Base-by-base conservation (phyloP, 164 flowering plant genomes). In the Vitis rotundifolia region DNA sequence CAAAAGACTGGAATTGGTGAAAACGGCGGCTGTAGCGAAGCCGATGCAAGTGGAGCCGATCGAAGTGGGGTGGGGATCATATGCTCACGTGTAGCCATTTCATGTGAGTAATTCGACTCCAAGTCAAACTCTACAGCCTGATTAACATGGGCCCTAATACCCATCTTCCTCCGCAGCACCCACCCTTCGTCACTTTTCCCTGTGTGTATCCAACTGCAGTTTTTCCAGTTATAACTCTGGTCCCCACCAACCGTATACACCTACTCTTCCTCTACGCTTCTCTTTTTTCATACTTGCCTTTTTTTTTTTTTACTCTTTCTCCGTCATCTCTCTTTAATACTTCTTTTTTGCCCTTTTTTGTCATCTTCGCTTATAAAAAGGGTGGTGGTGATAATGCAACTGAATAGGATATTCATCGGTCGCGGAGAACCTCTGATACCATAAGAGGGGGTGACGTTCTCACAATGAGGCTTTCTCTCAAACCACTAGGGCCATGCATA, bases 401-500 rank as follows among this genome's bases (percentile, higher is more conserved):
- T 22, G 26, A 22, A 22, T 22, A 22, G 26, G 26, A 22, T 22
- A 22, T 22, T 22, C 26, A 22, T 22, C 26, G 26, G 26, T 22
- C 26, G 26, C 26, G 26, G 26, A 22, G 26, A 22, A 22, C 26
- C 26, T 22, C 44, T 37, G 44, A 37, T 37, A 37, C 2, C 26
- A 22, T 22, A 22, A 22, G 26, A 37, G 44, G 44, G 8, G 44
- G 6, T 37, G 44, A 6, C 44, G 44, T 37, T 37, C 52, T 5
- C 47, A 48, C 49, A 68, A 78, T 81, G 84, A 76, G 22, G 65
- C 62, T 76, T 15, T 48, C 75, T 11, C 31, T 59, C 15, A 64
- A 59, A 54, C 47, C 52, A 1, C 44, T 67, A 11, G 64, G 59
- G 26, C 84, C 79, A 63, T 68, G 71, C 66, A 65, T 75, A 13